A percentile compares a stretch with the other conserved stretches of the same genome.
These are phyloP conservation scores for Monoraphidium neglectum DNA, from an alignment of 139 green algal species.

Conservation along the genomic window DNA sequence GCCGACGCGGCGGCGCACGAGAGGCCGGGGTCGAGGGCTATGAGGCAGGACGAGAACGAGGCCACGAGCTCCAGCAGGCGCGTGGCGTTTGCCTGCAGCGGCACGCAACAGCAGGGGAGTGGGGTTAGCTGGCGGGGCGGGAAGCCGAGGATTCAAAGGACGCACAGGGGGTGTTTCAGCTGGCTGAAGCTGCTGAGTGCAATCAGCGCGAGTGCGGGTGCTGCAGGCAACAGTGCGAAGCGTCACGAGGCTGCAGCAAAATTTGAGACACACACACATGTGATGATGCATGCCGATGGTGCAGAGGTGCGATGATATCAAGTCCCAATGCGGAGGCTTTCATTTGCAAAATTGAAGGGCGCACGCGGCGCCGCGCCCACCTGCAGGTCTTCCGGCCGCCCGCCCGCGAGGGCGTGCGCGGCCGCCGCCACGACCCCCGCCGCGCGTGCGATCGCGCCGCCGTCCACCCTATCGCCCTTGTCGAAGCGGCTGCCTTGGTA, in stretches of 20 bases:
- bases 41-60: slow-evolving; percentile 39
- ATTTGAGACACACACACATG: too few relatives aligned
- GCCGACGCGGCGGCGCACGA: slow-evolving; percentile 38
- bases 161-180: too few relatives aligned
- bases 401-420: slow-evolving; percentile 50
- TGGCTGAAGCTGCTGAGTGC: too few relatives aligned
- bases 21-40: slow-evolving; percentile 38
- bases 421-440: slow-evolving; percentile 52
- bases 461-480: slow-evolving; percentile 25
- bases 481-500: slow-evolving; percentile 61
- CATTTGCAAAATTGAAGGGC: too few relatives aligned
- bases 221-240: too few relatives aligned
- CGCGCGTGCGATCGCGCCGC: slow-evolving; percentile 11
- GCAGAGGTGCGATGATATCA: too few relatives aligned
- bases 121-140: too few relatives aligned
- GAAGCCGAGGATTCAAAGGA: too few relatives aligned
- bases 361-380: slow-evolving; percentile 19
- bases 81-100: slow-evolving; percentile 42
- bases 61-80: slow-evolving; percentile 14
- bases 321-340: too few relatives aligned
- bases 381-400: slow-evolving; percentile 21
- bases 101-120: neutral
- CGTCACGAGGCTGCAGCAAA: too few relatives aligned
- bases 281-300: too few relatives aligned
- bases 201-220: too few relatives aligned